Percentiles rank a stretch among this genome's conserved stretches.
Conservation (phyloP, 139 green algal species). For the Haematococcus lacustris region DNA sequence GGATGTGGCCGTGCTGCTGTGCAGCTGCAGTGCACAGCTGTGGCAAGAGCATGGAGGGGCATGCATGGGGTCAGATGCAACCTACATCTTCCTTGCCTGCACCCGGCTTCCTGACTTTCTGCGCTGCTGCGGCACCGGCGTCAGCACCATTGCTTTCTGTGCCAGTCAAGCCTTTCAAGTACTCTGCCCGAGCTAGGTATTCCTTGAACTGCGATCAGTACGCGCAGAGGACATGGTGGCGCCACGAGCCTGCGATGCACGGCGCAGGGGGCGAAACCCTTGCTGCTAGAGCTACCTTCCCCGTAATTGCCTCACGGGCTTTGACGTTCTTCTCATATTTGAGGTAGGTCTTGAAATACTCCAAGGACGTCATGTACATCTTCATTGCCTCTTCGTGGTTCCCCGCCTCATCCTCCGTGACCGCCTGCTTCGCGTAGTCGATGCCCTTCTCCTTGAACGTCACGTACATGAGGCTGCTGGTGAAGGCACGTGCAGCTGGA, state of each 20-base stretch:
- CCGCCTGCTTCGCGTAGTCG: slow-evolving; percentile 68
- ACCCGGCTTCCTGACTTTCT: slow-evolving; percentile 32
- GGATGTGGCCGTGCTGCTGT: too few relatives aligned
- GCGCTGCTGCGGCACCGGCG: slow-evolving; percentile 25
- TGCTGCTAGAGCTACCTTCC: slow-evolving; percentile 21
- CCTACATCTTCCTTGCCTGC: slow-evolving; percentile 46
- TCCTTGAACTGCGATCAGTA: slow-evolving; percentile 90
- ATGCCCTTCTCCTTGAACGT: slow-evolving; percentile 45
- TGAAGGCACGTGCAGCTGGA: too few relatives aligned
- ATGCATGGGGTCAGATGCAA: too few relatives aligned
- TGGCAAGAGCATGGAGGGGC: background rate
- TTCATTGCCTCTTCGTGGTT: slow-evolving; percentile 59
- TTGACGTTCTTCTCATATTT: slow-evolving; percentile 57
- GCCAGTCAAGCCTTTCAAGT: slow-evolving; percentile 72
- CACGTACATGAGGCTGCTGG: slow-evolving; percentile 18
- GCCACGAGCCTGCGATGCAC: too few relatives aligned
- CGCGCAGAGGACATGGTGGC: background rate
- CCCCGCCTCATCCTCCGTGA: slow-evolving; percentile 62
- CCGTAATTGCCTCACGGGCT: slow-evolving; percentile 36
- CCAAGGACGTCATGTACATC: slow-evolving; percentile 22
- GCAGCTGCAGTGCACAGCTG: too few relatives aligned
- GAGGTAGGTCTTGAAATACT: slow-evolving; percentile 47
- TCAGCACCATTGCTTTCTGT: slow-evolving; percentile 20
- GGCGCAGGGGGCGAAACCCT: background rate
- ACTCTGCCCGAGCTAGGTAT: slow-evolving; percentile 89